Evolutionary conservation across 768 basidiomycete species (phyloP).

Genomic region (Mrakia blollopis): DNA sequence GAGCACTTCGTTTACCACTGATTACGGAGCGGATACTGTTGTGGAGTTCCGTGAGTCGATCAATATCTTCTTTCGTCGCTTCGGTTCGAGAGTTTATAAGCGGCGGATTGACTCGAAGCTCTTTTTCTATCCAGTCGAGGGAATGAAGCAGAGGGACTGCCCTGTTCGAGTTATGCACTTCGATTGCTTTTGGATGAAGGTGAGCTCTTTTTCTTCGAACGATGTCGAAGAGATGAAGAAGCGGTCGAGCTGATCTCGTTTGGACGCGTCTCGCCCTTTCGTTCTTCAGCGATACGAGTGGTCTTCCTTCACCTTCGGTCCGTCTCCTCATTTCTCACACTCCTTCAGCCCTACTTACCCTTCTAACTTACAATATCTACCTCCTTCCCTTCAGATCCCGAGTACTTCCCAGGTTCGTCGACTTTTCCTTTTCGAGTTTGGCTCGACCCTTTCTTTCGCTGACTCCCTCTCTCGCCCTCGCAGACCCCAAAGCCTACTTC

Average conservation of each 20-base stretch:
- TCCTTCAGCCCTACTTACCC: no score
- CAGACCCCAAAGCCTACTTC: slow-evolving; percentile 58
- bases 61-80: not conserved
- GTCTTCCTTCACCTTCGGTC: slow-evolving; percentile 54
- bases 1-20: slow-evolving; percentile 69
- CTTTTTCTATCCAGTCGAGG: slow-evolving; percentile 48
- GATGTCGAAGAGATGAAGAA: no score
- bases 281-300: slow-evolving; percentile 11
- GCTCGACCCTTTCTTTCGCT: not conserved
- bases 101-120: not conserved
- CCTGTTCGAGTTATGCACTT: slow-evolving; percentile 62
- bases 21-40: slow-evolving; percentile 60
- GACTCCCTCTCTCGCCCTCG: not conserved
- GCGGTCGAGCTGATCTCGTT: not conserved
- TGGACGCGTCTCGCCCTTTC: not conserved
- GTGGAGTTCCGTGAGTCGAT: slow-evolving; percentile 42
- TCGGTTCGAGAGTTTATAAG: not conserved
- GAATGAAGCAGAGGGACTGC: slow-evolving; percentile 52
- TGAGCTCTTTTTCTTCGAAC: not conserved
- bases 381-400: slow-evolving; percentile 50
- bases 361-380: not conserved
- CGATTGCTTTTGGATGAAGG: slow-evolving; percentile 38
- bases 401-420: slow-evolving; percentile 55
- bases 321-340: not conserved
- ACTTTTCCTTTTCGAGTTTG: not conserved